These are phyloP conservation scores for Pelargonium cotyledonis DNA, from an alignment of 441 rosid genomes.

Conservation along the genomic window DNA sequence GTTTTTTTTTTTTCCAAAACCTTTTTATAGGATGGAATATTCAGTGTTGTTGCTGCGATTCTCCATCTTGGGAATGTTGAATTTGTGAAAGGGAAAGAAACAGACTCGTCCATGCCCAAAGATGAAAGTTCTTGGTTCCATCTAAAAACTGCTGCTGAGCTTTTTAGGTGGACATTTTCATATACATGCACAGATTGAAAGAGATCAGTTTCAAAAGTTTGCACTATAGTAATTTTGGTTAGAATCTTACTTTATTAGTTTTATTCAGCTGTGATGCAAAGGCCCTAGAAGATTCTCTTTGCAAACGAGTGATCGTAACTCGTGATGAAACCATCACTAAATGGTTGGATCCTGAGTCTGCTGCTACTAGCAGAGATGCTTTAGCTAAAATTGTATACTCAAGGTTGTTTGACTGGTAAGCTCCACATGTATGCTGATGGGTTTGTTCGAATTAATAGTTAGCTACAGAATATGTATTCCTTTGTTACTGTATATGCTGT, in stretches of 20 bases:
- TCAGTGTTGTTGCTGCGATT: neutral
- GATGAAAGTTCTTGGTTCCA: slow-evolving; percentile 71
- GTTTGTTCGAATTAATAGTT: neutral
- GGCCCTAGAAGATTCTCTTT: slow-evolving; percentile 3
- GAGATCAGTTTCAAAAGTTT: slow-evolving; percentile 11
- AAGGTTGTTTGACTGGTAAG: slow-evolving; percentile 8
- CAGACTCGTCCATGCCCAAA: slow-evolving; percentile 71
- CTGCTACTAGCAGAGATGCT: neutral
- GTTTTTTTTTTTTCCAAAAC: no score
- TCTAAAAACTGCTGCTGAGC: slow-evolving; percentile 74
- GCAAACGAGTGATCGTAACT: slow-evolving; percentile 7
- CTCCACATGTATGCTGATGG: neutral
- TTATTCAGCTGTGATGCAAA: slow-evolving; percentile 4
- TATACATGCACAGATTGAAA: neutral
- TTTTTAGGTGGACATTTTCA: slow-evolving; percentile 37
- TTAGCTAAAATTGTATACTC: slow-evolving; percentile 8
- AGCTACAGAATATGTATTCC: neutral
- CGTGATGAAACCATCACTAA: neutral
- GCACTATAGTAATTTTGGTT: neutral
- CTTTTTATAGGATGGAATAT: slow-evolving; percentile 34
- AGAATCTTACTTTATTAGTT: neutral
- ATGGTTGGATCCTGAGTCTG: slow-evolving; percentile 3
- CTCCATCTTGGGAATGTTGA: slow-evolving; percentile 67
- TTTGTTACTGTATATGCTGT: slow-evolving; percentile 8
- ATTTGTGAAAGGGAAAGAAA: slow-evolving; percentile 77